Evolutionary conservation across 139 green algal species (phyloP).

Genomic region (Yamagishiella unicocca): DNA sequence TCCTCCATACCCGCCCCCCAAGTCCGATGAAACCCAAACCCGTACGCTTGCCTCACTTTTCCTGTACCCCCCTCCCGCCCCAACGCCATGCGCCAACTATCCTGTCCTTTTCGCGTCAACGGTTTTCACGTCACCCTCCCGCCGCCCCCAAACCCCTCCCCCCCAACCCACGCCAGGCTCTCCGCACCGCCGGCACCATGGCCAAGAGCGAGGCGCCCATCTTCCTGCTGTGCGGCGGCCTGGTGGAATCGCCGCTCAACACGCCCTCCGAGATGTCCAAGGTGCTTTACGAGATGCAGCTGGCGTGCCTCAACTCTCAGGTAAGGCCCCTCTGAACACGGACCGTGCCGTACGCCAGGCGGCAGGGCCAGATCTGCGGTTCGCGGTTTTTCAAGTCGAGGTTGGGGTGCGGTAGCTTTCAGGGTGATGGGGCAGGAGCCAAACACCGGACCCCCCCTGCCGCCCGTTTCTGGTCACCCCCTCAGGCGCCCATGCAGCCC

Average conservation of each 20-base stretch:
- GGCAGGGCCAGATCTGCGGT: too few relatives aligned
- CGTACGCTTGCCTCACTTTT: too few relatives aligned
- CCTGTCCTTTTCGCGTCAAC: too few relatives aligned
- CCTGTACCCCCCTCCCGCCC: neutral
- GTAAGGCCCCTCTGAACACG: neutral
- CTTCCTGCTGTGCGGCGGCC: slow-evolving; percentile 49
- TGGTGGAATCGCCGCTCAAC: slow-evolving; percentile 32
- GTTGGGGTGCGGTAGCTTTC: too few relatives aligned
- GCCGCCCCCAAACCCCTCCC: neutral
- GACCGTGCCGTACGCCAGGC: too few relatives aligned
- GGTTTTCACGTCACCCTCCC: too few relatives aligned
- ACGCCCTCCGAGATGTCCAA: slow-evolving; percentile 16
- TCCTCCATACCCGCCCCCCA: too few relatives aligned
- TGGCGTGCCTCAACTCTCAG: slow-evolving; percentile 46
- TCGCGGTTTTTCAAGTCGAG: too few relatives aligned
- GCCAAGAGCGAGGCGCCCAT: slow-evolving; percentile 45
- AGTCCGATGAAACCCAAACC: too few relatives aligned
- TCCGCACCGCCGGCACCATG: slow-evolving; percentile 34
- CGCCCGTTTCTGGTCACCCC: neutral
- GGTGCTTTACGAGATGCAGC: slow-evolving; percentile 49
- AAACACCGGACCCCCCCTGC: too few relatives aligned
- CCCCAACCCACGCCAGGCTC: neutral
- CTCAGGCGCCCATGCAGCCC: slow-evolving; percentile 50
- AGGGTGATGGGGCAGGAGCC: too few relatives aligned
- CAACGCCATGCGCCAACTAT: too few relatives aligned